These are phyloP conservation scores for Penicillium odoratum DNA, from an alignment of 495 filamentous ascomycete genomes.

Conservation along the genomic window DNA sequence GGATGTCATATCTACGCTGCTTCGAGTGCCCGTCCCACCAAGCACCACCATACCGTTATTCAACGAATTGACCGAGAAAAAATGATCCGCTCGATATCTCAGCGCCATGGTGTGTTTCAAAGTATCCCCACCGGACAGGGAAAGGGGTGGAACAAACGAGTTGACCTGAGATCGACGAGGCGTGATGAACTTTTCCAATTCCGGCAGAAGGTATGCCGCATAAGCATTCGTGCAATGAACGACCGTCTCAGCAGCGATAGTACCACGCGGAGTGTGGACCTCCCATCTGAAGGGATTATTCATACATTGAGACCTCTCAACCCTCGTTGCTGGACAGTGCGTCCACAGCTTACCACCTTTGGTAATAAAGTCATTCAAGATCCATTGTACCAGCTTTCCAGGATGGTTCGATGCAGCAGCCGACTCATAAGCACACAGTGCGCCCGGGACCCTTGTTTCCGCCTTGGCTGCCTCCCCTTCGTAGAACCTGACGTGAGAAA, in stretches of 20 bases:
- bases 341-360: conserved; percentile 16
- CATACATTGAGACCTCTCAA: neutral
- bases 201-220: conserved; percentile 9
- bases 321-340: conserved; percentile 12
- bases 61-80: conserved; percentile 17
- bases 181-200: conserved; percentile 6
- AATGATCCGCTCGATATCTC: conserved; percentile 5
- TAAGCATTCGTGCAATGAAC: conserved; percentile 17
- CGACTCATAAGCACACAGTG: conserved; percentile 12
- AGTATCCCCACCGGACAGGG: conserved; percentile 1
- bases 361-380: conserved; percentile 12
- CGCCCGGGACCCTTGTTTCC: conserved; percentile 2
- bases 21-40: conserved; percentile 13
- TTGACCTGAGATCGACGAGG: conserved; percentile 13
- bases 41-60: conserved; percentile 11
- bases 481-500: conserved; percentile 7
- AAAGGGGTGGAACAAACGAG: conserved; percentile 11
- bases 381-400: conserved; percentile 17
- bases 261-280: conserved; percentile 12
- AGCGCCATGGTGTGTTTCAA: conserved; percentile 14
- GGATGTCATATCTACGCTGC: neutral
- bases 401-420: conserved; percentile 15
- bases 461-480: conserved; percentile 10
- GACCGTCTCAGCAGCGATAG: conserved; percentile 7
- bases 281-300: conserved; percentile 1